These are phyloP conservation scores for Anthoceros angustus DNA, from an alignment of 225 moss, liverwort and hornwort genomes.

Conservation along the genomic window DNA sequence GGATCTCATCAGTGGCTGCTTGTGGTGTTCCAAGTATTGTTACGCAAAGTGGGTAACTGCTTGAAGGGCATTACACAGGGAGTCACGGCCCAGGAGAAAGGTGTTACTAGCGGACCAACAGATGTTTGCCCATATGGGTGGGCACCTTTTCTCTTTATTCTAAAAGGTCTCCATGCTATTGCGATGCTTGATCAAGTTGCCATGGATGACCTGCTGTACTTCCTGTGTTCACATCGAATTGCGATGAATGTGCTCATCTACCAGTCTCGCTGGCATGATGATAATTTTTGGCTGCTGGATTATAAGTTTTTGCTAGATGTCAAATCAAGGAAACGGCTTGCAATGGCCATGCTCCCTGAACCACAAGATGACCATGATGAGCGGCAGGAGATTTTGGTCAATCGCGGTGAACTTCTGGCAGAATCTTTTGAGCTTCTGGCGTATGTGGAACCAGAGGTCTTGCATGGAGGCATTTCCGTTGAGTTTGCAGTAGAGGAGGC, in stretches of 20 bases:
- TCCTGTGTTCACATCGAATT: constrained; percentile 33
- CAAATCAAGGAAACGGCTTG: constrained; percentile 76
- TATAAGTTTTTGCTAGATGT: constrained; percentile 60
- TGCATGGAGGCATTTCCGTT: constrained; percentile 90
- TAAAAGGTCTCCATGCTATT: constrained; percentile 80
- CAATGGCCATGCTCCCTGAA: constrained; percentile 97
- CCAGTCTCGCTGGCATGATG: constrained; percentile 93
- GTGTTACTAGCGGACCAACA: constrained; percentile 15
- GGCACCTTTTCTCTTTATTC: constrained; percentile 75
- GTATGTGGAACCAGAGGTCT: constrained; percentile 71
- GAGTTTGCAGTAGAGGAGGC: constrained; percentile 95
- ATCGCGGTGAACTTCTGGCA: constrained; percentile 66
- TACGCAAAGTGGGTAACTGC: constrained; percentile 52
- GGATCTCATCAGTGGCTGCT: constrained; percentile 88
- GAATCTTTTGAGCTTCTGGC: constrained; percentile 88
- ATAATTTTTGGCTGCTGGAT: constrained; percentile 90
- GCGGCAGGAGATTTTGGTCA: constrained; percentile 76
- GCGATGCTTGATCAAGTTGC: constrained; percentile 85
- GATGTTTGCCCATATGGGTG: constrained; percentile 66
- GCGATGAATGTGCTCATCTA: constrained; percentile 63
- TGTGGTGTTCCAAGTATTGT: constrained; percentile 48
- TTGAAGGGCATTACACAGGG: constrained; percentile 35
- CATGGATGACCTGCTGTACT: constrained; percentile 52
- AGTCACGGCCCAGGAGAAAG: constrained; percentile 19
- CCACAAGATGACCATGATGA: constrained; percentile 99